Percentiles rank a stretch among this genome's conserved stretches.
Evolutionary conservation across 2,329 filamentous ascomycete species (phyloP).

Genomic region (Fusarium pseudoanthophilum): DNA sequence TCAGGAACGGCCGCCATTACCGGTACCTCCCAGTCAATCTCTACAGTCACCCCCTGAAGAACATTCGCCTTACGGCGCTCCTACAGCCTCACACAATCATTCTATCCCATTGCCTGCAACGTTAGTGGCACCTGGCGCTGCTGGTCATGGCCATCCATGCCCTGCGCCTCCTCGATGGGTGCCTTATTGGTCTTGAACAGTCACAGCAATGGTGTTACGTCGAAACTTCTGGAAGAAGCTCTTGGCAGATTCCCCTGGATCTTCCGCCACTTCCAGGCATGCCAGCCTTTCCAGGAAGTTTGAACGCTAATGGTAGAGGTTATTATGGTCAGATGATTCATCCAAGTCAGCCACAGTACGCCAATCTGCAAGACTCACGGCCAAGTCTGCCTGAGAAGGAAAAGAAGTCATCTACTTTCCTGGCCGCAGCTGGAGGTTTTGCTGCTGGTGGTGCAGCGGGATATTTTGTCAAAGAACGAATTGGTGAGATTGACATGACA

Average conservation of each 20-base stretch:
- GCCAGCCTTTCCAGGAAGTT: conserved; percentile 11
- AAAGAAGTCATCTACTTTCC: not conserved
- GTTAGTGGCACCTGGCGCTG: not conserved
- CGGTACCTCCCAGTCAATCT: not conserved
- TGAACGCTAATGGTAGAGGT: not conserved
- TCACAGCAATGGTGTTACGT: conserved; percentile 27
- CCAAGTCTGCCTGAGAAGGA: not conserved
- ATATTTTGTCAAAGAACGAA: conserved; percentile 29
- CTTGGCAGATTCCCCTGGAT: not conserved
- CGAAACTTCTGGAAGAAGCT: conserved; percentile 22
- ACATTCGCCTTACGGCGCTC: not conserved
- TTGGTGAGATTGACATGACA: not conserved
- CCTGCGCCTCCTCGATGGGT: conserved; percentile 31
- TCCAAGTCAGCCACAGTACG: not conserved
- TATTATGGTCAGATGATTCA: not conserved
- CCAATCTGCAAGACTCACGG: not conserved
- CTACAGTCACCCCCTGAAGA: rapidly evolving
- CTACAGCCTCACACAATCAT: rapidly evolving
- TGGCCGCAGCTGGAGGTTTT: conserved; percentile 29
- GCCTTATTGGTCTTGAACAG: conserved; percentile 34
- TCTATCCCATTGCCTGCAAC: not conserved
- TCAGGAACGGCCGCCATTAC: not conserved
- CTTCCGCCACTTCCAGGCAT: conserved; percentile 4
- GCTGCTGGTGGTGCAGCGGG: conserved; percentile 28
- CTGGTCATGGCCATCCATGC: not conserved